Conservation (phyloP, 768 basidiomycete species). For the Mycena galopus region DNA sequence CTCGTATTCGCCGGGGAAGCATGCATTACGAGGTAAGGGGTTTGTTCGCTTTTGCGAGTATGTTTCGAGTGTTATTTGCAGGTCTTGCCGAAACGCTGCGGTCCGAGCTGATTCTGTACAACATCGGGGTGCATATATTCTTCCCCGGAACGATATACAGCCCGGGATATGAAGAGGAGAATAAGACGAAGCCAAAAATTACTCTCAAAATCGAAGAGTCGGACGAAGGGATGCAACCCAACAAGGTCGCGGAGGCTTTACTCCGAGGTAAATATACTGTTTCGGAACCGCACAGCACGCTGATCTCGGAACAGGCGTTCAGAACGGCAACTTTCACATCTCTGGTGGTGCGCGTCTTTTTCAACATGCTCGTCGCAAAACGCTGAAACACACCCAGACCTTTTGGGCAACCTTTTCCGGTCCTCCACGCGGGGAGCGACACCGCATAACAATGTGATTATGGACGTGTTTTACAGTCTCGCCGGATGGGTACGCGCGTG, state of each 20-base stretch:
- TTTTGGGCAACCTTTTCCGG: slow-evolving; percentile 70
- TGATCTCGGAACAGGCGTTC: slow-evolving; percentile 58
- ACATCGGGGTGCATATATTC: slow-evolving; percentile 74
- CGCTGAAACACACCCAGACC: slow-evolving; percentile 48
- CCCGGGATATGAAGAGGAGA: slow-evolving; percentile 75
- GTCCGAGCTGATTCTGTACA: slow-evolving; percentile 74
- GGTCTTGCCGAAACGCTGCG: slow-evolving; percentile 80
- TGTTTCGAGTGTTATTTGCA: slow-evolving; percentile 39
- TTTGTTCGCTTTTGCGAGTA: not conserved
- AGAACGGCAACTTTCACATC: slow-evolving; percentile 73
- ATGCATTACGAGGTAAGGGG: slow-evolving; percentile 74
- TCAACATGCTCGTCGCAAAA: not conserved
- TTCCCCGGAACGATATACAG: slow-evolving; percentile 78
- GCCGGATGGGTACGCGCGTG: slow-evolving; percentile 55
- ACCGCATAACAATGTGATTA: slow-evolving; percentile 65
- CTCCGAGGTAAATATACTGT: slow-evolving; percentile 57
- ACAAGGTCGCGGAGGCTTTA: slow-evolving; percentile 62
- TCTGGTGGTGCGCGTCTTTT: slow-evolving; percentile 48
- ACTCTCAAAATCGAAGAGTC: slow-evolving; percentile 77
- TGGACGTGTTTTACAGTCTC: slow-evolving; percentile 59
- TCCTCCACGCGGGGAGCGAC: slow-evolving; percentile 66
- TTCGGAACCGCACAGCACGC: not conserved
- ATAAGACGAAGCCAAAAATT: slow-evolving; percentile 73
- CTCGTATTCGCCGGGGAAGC: slow-evolving; percentile 78
- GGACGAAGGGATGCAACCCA: slow-evolving; percentile 68